Evolutionary conservation across 2,329 filamentous ascomycete genomes (phyloP).

Genomic region (Aspergillus sp.): DNA sequence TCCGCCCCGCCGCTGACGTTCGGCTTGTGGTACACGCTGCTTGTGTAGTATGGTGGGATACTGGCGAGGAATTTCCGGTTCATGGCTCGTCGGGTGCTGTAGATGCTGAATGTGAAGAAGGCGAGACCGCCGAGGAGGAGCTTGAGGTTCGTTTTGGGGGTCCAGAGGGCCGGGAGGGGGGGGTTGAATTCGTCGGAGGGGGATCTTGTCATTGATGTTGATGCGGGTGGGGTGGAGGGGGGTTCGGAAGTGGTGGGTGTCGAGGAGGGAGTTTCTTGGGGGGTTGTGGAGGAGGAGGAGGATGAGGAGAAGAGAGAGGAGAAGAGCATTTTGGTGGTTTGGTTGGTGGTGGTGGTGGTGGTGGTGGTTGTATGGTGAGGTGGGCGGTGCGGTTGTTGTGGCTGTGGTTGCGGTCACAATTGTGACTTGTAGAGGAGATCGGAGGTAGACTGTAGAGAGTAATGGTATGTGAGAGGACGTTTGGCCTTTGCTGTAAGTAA

Average conservation of each 20-base stretch:
- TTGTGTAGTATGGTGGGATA: constrained; percentile 69
- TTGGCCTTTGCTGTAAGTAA: background rate
- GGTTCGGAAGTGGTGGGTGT: constrained; percentile 8
- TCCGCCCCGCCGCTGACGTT: constrained; percentile 67
- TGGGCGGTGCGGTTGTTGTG: background rate
- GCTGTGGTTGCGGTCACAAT: background rate
- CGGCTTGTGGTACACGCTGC: constrained; percentile 48
- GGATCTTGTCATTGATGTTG: background rate
- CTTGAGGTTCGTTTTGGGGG: constrained; percentile 35
- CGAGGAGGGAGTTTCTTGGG: constrained; percentile 3
- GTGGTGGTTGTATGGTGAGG: background rate
- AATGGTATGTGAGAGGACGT: background rate
- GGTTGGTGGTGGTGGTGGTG: background rate
- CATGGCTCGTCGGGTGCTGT: constrained; percentile 68
- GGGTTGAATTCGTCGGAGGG: constrained; percentile 1
- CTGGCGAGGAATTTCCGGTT: constrained; percentile 64
- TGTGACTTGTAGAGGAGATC: background rate
- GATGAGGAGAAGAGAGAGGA: constrained; percentile 13
- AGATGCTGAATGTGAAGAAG: constrained; percentile 72
- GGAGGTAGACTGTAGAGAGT: background rate
- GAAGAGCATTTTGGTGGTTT: constrained; percentile 21
- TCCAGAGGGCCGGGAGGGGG: constrained; percentile 21
- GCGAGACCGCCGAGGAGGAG: constrained; percentile 73
- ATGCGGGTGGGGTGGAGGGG: background rate
- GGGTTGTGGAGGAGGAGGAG: constrained; percentile 14